Conservation (phyloP, 768 basidiomycete species). For the Artomyces pyxidatus region DNA sequence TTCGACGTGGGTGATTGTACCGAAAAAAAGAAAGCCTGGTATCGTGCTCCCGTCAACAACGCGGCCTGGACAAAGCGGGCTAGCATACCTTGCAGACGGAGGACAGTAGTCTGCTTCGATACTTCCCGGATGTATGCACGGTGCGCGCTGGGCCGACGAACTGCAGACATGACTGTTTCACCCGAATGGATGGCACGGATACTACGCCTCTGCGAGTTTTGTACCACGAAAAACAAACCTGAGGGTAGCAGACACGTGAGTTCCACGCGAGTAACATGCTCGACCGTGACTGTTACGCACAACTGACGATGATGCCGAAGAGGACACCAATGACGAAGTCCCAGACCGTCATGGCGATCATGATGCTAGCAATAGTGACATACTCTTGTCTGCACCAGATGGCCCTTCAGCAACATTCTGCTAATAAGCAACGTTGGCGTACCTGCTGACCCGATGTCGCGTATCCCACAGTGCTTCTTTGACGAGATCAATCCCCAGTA, state of each 20-base stretch:
- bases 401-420: constrained; percentile 1
- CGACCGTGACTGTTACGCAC: constrained; percentile 33
- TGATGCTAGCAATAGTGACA: constrained; percentile 77
- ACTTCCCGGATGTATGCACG: constrained; percentile 88
- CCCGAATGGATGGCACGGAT: constrained; percentile 82
- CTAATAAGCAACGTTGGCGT: constrained; percentile 18
- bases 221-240: constrained; percentile 96
- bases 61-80: not conserved
- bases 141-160: constrained; percentile 82
- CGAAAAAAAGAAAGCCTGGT: constrained; percentile 83
- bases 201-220: constrained; percentile 79
- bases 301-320: constrained; percentile 88
- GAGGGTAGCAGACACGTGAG: not conserved
- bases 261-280: not conserved
- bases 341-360: constrained; percentile 88
- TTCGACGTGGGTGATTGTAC: constrained; percentile 88
- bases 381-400: constrained; percentile 52
- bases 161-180: constrained; percentile 80
- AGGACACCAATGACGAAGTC: constrained; percentile 93
- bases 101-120: constrained; percentile 82
- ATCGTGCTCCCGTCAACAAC: too few species aligned
- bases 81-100: constrained; percentile 70
- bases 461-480: constrained; percentile 98
- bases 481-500: constrained; percentile 87
- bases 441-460: constrained; percentile 75